Base-by-base conservation (phyloP, 2,329 filamentous ascomycete genomes). In the Fusarium robinianum region DNA sequence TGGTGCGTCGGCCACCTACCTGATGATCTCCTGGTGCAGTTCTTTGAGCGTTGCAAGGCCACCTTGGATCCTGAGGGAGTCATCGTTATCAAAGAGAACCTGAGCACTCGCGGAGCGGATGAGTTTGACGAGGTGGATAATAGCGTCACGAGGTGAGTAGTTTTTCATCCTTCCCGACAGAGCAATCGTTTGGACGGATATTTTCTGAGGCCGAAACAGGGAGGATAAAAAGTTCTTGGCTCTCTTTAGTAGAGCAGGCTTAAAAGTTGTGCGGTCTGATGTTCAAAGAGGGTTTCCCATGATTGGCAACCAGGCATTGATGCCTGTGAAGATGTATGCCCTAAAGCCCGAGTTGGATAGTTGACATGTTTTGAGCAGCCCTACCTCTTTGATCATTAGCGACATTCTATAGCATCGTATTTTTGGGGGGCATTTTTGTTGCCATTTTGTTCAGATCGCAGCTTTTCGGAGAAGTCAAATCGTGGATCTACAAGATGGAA, bases 1-100 rank as follows among this genome's bases (percentile, higher is more conserved):
- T 96, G 91, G 90, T 96, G 90, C 67, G 68, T 92, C 6, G 87
- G 88, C 16, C 86, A 96, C 66, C 72, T 96, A 41, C 90, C 80
- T 1, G 90, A 96, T 63, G 69, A 68, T 6, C 83, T 95, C 64
- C 64, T 96, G 4, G 73, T 87, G 1, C 71, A 71, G 3, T 95
- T 85, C 60, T 68, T 96, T 11, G 57, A 70, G 42, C 74, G 80
- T 17, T 88, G 88, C 63, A 77, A 75, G 33, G 57, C 66, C 0
- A 73, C 49, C 0, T 36, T 73, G 3, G 45, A 45, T 1, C 60
- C 62, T 2, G 62, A 62, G 0, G 59, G 56, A 0, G 8, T 70
- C 6, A 67, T 72, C 3, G 60, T 72, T 1, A 29, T 73, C 11
- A 72, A 72, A 72, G 91, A 96, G 72, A 96, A 96, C 60, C 63